phyloP scores from a whole-genome alignment of 768 basidiomycete species.

The Trametes punicea region DNA sequence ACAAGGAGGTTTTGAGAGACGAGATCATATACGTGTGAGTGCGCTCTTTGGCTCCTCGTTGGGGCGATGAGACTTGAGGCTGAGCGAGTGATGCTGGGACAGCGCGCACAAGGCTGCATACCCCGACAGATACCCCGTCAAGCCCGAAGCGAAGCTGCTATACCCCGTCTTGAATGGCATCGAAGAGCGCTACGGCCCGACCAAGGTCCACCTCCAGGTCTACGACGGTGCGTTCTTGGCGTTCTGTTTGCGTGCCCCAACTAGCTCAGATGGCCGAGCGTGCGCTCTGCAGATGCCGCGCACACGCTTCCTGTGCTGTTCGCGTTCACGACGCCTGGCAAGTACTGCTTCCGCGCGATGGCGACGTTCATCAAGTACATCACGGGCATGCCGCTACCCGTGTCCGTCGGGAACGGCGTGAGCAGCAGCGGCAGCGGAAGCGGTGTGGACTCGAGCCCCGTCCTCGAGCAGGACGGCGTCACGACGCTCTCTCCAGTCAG shows the following conservation, averaged over 20 bases:
- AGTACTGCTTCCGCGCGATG: conserved; percentile 77
- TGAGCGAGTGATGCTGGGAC: too few species aligned
- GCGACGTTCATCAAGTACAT: conserved; percentile 67
- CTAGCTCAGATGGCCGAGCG: too few species aligned
- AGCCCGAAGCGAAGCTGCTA: conserved; percentile 41
- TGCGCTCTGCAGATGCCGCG: conserved; percentile 51
- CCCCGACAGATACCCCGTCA: conserved; percentile 63
- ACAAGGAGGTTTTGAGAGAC: conserved; percentile 89
- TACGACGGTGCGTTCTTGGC: conserved; percentile 65
- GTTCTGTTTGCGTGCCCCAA: too few species aligned
- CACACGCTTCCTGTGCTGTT: conserved; percentile 75
- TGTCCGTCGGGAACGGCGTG: too few species aligned
- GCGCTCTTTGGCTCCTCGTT: too few species aligned
- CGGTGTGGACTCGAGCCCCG: background rate
- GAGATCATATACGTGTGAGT: conserved; percentile 55
- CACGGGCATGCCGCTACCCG: conserved; percentile 55
- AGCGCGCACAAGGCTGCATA: conserved; percentile 91
- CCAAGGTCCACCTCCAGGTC: conserved; percentile 87
- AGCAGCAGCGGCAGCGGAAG: background rate
- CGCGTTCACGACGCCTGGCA: conserved; percentile 72
- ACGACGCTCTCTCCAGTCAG: background rate
- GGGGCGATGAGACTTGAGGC: too few species aligned
- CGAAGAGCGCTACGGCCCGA: conserved; percentile 52
- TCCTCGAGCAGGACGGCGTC: background rate
- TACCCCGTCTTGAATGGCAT: conserved; percentile 59